These are phyloP conservation scores for Physocladia obscura DNA, from an alignment of 192 early-diverging fungal genomes.

Conservation along the genomic window DNA sequence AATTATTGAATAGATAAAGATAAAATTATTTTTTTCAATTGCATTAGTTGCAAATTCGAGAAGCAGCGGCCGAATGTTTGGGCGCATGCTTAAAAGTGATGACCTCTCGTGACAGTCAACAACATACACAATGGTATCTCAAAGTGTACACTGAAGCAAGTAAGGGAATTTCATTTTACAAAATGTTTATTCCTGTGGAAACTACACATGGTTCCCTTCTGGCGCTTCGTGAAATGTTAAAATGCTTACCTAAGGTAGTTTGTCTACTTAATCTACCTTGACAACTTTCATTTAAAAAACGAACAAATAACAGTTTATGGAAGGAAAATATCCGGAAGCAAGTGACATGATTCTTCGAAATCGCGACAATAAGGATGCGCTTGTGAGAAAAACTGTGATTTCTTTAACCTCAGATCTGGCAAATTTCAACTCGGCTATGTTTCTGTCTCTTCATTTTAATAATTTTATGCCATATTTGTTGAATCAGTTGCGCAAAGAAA, in stretches of 20 bases:
- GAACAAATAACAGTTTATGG: constrained; percentile 88
- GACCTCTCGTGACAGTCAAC: constrained; percentile 60
- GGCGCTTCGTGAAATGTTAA: constrained; percentile 68
- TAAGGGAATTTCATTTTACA: constrained; percentile 51
- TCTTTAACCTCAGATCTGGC: constrained; percentile 73
- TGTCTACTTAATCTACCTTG: not conserved
- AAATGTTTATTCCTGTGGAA: constrained; percentile 46
- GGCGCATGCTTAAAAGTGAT: constrained; percentile 70
- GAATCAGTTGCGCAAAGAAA: constrained; percentile 56
- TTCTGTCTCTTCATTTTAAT: constrained; percentile 54
- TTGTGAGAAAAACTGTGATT: constrained; percentile 72
- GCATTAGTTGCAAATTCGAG: constrained; percentile 53
- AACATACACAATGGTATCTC: constrained; percentile 58
- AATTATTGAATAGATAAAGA: not conserved
- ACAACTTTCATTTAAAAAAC: not conserved
- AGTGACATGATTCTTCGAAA: constrained; percentile 68
- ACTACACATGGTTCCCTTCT: constrained; percentile 74
- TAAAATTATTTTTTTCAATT: not conserved
- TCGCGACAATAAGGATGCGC: constrained; percentile 66
- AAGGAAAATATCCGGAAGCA: constrained; percentile 62
- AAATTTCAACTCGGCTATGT: constrained; percentile 68
- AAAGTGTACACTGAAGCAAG: constrained; percentile 72
- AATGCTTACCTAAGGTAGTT: constrained; percentile 68
- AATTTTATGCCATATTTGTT: constrained; percentile 68
- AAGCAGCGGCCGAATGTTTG: constrained; percentile 68